Evolutionary conservation across 495 filamentous ascomycete species (phyloP), one percentile per base, ranked within the genome.

Genomic region (Hyaloscypha bicolor): DNA sequence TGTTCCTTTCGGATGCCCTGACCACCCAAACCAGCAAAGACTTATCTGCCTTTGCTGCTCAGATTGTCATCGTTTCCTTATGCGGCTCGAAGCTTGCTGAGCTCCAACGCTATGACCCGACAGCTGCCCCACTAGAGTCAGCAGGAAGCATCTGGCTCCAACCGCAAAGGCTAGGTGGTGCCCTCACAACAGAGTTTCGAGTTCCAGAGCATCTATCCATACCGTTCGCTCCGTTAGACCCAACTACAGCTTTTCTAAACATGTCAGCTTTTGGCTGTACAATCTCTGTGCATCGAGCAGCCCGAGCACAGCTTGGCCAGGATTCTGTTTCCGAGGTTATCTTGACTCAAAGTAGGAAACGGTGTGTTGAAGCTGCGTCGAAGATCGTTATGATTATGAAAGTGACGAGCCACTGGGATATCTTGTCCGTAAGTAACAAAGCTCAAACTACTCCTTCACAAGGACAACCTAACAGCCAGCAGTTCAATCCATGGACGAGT

Each of bases 1-100:
- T 48, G 62, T 56, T 42, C 21, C 62, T 65, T 52, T 56, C 29
- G 4, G 62, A 65, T n/a, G 62, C 55, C 12, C 25, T 65, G 9
- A 56, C 14, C 12, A 42, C 21, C 62, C 29, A 35, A 22, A 39
- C 16, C 25, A 33, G n/a, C 22, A n/a, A 35, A 6, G 29, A 25
- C 19, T 29, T 65, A 16, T 58, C 51, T 19, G 6, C 51, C 14
- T 42, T 65, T 39, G 62, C 51, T 12, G 62, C 31, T 19, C 52
- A 55, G 4, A 21, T 56, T 30, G 62, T 56, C 22, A 9, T 55
- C 3, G 25, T 48, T 6, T 48, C 48, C 9, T 4, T 56, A 21
- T 37, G 52, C 1, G 30, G 51, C 12, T 39, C 52, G 12, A 55
- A 56, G 52, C 48, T 65, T 16, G 25, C 22, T 16, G 60, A 63